Base-by-base conservation (phyloP, 768 basidiomycete genomes). In the Pulveroboletus sp. region DNA sequence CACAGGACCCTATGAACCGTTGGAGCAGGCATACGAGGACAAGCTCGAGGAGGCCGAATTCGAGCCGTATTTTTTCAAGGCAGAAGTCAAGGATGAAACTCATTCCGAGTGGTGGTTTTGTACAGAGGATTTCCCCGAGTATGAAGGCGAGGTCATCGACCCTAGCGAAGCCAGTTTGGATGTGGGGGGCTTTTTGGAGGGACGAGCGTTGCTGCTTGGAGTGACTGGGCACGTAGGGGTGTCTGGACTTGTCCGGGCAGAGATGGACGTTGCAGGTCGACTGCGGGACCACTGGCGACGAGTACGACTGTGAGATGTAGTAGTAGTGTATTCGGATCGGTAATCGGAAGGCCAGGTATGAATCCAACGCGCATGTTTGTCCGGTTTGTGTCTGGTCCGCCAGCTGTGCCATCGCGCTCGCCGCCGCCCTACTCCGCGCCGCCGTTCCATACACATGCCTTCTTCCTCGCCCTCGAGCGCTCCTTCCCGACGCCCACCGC, bases 381-480 rank as follows among this genome's bases (percentile, higher is more conserved):
- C 29, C 60, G 60, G 5, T 49, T 61, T 17, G 49, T 48, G 1
- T 50, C 47, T 0, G 47, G 48, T 2, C 66, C 53, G 0, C 57
- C 65, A 1, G 49, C n/a, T n/a, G n/a, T 55, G 4, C 60, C 65
- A 12, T 29, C 39, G 4, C 60, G 32, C 10, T 38, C 58, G 31
- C 61, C 50, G 42, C 61, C 62, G 43, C 70, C 67, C 1, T 85
- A 87, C 63, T 65, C 78, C 14, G 77, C 75, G 29, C 89, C 90
- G 8, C 90, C 90, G 0, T 93, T 93, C 62, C 77, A 93, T 59
- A 93, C 90, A 2, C 85, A 93, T 67, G 72, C 76, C 3, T 91
- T 93, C 71, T 85, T 90, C 53, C 60, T 63, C 20, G 83, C 76
- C 1, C 72, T 93, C 39, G 87, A 90, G 57, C 79, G 76, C 65